Base-by-base conservation (phyloP, 805 yeast species). In the Hanseniaspora lachancei region DNA sequence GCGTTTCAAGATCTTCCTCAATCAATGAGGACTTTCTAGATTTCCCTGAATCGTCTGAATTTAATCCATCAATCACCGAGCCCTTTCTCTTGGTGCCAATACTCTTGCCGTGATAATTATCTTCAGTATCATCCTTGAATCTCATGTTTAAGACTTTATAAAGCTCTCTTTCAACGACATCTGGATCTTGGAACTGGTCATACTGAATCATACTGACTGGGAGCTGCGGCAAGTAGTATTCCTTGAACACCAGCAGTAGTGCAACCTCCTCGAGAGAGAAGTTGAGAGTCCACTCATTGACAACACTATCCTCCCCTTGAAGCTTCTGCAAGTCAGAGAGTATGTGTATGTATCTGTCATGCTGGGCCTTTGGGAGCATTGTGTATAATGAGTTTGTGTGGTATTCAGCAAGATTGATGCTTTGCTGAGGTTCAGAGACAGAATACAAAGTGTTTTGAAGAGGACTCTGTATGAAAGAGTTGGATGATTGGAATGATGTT, bases 1-100 rank as follows among this genome's bases (percentile, higher is more conserved):
- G 80, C 58, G 81, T 74, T 69, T 89, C 96, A 81, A 91, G 78
- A 66, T 89, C 91, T 70, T 86, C 93, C 70, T 51, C 55, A 13
- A 16, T 44, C 49, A 43, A 18, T 24, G 34, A 91, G 97, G 68
- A 87, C 85, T 70, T 84, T 64, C 76, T 91, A 89, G 80, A 86
- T 89, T 77, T 87, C 88, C 15, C 61, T 61, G 41, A 61, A 61
- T n/a, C 61, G 36, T 47, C 61, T 8, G 35, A 13, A 21, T 16
- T n/a, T 6, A 3, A 16, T 2, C 23, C 15, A 20, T 40, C 35
- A 8, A 15, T 5, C 1, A 6, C 23, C 7, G 49, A 34, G 9
- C 21, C 29, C 9, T 27, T 44, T 27, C 47, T 44, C 36, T 44
- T 44, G 15, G n/a, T 20, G 3, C 12, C 36, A 4, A 12, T 24